phyloP scores from a whole-genome alignment of 768 basidiomycete genomes.

The Kwoniella shandongensis region DNA sequence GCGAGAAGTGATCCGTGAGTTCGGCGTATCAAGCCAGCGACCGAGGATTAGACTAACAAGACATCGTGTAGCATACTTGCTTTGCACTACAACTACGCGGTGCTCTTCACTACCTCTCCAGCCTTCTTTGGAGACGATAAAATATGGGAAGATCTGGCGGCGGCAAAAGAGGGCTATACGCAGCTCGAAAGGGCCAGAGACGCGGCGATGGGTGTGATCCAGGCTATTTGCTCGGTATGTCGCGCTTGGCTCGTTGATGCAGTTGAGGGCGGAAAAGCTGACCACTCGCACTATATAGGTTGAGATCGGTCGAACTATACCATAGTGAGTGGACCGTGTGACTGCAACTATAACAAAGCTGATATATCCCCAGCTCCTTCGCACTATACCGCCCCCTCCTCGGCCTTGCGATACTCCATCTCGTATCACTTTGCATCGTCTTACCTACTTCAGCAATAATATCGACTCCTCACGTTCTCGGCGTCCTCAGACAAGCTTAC shows the following conservation, averaged over 20 bases:
- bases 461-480: conserved; percentile 30
- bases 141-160: conserved; percentile 45
- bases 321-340: conserved; percentile 36
- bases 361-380: conserved; percentile 34
- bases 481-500: conserved; percentile 40
- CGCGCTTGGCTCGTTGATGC: background rate
- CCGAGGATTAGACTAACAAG: background rate
- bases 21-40: too few species aligned
- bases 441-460: conserved; percentile 31
- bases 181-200: conserved; percentile 46
- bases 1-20: conserved; percentile 46
- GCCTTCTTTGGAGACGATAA: conserved; percentile 27
- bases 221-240: conserved; percentile 49
- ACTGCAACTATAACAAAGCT: background rate
- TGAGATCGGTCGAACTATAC: conserved; percentile 48
- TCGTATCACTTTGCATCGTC: conserved; percentile 32
- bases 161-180: conserved; percentile 39
- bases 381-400: conserved; percentile 47
- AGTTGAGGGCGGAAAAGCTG: background rate
- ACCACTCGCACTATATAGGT: conserved; percentile 21
- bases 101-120: conserved; percentile 44
- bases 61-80: conserved; percentile 35
- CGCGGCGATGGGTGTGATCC: conserved; percentile 49
- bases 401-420: conserved; percentile 38
- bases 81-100: conserved; percentile 47